These are phyloP conservation scores for Rutstroemia sydowiana DNA, from an alignment of 2,329 filamentous ascomycete genomes.

Conservation along the genomic window DNA sequence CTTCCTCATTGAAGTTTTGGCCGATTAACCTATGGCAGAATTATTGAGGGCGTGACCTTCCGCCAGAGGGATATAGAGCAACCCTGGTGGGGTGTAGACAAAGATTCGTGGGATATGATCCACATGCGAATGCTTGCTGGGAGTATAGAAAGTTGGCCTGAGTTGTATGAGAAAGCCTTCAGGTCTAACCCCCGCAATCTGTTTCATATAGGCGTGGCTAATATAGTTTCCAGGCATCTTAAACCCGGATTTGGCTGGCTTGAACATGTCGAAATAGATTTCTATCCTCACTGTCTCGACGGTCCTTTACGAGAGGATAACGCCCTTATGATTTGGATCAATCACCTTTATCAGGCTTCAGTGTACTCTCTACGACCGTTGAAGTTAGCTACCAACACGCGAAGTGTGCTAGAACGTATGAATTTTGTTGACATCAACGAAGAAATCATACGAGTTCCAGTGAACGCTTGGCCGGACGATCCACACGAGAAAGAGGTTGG, in stretches of 20 bases:
- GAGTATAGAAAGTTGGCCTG: slow-evolving; percentile 68
- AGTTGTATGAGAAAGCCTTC: slow-evolving; percentile 64
- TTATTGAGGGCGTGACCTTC: slow-evolving; percentile 63
- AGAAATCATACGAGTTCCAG: slow-evolving; percentile 58
- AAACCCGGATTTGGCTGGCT: slow-evolving; percentile 67
- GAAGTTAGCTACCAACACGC: slow-evolving; percentile 54
- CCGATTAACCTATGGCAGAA: slow-evolving; percentile 39
- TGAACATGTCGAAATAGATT: slow-evolving; percentile 88
- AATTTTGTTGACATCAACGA: slow-evolving; percentile 79
- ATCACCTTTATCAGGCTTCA: slow-evolving; percentile 61
- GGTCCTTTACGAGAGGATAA: slow-evolving; percentile 50
- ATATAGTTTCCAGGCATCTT: slow-evolving; percentile 52
- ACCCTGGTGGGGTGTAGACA: slow-evolving; percentile 50
- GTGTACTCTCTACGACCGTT: slow-evolving; percentile 57
- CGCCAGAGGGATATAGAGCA: slow-evolving; percentile 71
- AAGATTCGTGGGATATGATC: slow-evolving; percentile 56
- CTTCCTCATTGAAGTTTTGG: neutral
- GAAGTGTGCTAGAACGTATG: slow-evolving; percentile 52
- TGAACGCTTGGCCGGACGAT: slow-evolving; percentile 66
- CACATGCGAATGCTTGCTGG: slow-evolving; percentile 75
- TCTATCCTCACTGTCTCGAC: slow-evolving; percentile 65
- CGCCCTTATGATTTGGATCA: slow-evolving; percentile 60
- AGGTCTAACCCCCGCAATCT: slow-evolving; percentile 39
- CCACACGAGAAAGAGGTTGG: slow-evolving; percentile 60
- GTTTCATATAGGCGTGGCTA: slow-evolving; percentile 1